Conservation (phyloP, 352 stramenopile genomes). For the Thraustotheca clavata region DNA sequence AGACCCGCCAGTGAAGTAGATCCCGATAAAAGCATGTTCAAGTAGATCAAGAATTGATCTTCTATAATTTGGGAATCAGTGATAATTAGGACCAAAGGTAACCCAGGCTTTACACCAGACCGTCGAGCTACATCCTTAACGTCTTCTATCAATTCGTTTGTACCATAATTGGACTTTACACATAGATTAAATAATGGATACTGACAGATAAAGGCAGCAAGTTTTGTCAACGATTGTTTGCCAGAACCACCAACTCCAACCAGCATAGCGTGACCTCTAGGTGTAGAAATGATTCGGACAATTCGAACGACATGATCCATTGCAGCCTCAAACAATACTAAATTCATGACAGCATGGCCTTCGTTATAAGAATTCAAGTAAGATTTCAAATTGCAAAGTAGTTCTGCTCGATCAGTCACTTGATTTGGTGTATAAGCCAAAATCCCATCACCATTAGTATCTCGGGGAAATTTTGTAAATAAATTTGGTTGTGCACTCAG, state of each 20-base stretch:
- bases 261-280: slow-evolving; percentile 74
- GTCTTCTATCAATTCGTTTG: slow-evolving; percentile 80
- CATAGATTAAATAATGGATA: slow-evolving; percentile 59
- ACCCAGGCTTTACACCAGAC: slow-evolving; percentile 74
- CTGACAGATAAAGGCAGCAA: slow-evolving; percentile 84
- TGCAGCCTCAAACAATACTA: slow-evolving; percentile 89
- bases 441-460: neutral
- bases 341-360: slow-evolving; percentile 86
- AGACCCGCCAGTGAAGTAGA: slow-evolving; percentile 54
- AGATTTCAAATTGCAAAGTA: slow-evolving; percentile 44
- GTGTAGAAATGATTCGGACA: slow-evolving; percentile 66
- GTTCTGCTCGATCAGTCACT: slow-evolving; percentile 35
- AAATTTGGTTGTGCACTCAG: slow-evolving; percentile 63
- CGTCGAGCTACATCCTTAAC: slow-evolving; percentile 86
- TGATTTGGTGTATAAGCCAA: slow-evolving; percentile 38
- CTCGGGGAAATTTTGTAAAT: slow-evolving; percentile 52
- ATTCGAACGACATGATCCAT: slow-evolving; percentile 86
- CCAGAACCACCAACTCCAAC: slow-evolving; percentile 78
- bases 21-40: slow-evolving; percentile 82
- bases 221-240: slow-evolving; percentile 86
- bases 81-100: slow-evolving; percentile 81
- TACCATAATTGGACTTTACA: slow-evolving; percentile 49
- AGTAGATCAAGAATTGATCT: slow-evolving; percentile 75
- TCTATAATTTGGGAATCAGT: slow-evolving; percentile 85
- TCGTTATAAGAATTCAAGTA: slow-evolving; percentile 88